Conservation (phyloP, 2,329 filamentous ascomycete genomes). For the Cadophora sp. region DNA sequence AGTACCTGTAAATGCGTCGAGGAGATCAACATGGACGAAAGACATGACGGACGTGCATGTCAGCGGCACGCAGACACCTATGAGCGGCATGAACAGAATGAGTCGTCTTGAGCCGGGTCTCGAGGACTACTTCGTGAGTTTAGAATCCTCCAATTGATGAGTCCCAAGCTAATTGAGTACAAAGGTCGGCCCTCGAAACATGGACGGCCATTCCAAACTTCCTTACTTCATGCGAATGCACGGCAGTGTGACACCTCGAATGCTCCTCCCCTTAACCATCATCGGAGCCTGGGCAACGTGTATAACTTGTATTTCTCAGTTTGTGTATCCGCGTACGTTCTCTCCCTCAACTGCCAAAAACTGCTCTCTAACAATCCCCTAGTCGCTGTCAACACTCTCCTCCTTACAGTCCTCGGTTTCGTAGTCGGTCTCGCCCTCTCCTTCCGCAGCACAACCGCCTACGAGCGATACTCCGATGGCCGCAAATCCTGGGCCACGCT, state of each 20-base stretch:
- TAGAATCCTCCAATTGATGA: not conserved
- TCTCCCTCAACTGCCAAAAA: slow-evolving; percentile 76
- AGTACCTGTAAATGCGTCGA: not conserved
- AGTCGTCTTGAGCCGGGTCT: slow-evolving; percentile 16
- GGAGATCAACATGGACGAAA: slow-evolving; percentile 32
- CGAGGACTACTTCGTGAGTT: slow-evolving; percentile 41
- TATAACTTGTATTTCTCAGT: slow-evolving; percentile 62
- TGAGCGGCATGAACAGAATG: slow-evolving; percentile 22
- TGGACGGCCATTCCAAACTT: slow-evolving; percentile 79
- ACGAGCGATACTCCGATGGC: slow-evolving; percentile 74
- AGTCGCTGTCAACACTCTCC: slow-evolving; percentile 66
- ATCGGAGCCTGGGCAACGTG: slow-evolving; percentile 69
- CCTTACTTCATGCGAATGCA: slow-evolving; percentile 78
- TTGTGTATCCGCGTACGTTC: not conserved
- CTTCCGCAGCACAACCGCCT: slow-evolving; percentile 78
- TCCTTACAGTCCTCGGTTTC: slow-evolving; percentile 81
- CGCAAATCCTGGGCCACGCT: slow-evolving; percentile 68
- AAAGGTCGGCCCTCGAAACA: slow-evolving; percentile 67
- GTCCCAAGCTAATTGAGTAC: not conserved
- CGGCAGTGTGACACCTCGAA: slow-evolving; percentile 75
- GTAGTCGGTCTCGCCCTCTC: slow-evolving; percentile 79
- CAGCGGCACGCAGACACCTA: slow-evolving; percentile 32
- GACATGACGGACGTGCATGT: slow-evolving; percentile 19
- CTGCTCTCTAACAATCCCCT: not conserved
- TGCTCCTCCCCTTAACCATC: slow-evolving; percentile 72